Conservation (phyloP, 1,139 yeast species). For the Zygotorulaspora mrakii region DNA sequence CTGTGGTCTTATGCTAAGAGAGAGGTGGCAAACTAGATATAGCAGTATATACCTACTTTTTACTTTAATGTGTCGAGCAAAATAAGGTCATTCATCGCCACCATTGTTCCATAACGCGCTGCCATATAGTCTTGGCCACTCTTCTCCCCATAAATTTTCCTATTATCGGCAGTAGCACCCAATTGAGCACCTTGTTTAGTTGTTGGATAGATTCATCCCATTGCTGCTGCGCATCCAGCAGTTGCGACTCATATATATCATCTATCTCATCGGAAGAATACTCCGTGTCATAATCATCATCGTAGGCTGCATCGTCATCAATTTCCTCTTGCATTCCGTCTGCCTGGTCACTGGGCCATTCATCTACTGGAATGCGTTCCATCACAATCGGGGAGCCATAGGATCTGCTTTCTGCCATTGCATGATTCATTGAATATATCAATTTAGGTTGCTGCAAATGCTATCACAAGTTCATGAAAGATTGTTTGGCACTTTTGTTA, state of each 20-base stretch:
- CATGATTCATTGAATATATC: neutral
- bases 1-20: constrained; percentile 12
- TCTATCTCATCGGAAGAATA: constrained; percentile 18
- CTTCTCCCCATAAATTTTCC: constrained; percentile 60
- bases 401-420: neutral
- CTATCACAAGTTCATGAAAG: neutral
- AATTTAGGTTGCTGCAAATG: too few species aligned
- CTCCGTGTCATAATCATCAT: constrained; percentile 19
- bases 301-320: constrained; percentile 11
- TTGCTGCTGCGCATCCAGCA: constrained; percentile 50
- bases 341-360: constrained; percentile 4
- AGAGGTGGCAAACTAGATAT: constrained; percentile 5
- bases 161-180: constrained; percentile 53
- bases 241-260: constrained; percentile 18
- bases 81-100: constrained; percentile 14
- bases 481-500: too few species aligned
- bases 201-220: constrained; percentile 64
- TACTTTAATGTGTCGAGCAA: constrained; percentile 2
- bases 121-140: constrained; percentile 43
- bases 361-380: neutral
- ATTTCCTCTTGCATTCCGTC: constrained; percentile 9
- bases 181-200: constrained; percentile 47
- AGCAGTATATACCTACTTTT: constrained; percentile 1
- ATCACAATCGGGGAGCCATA: constrained; percentile 2
- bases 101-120: constrained; percentile 22